Conservation (phyloP, 2,329 filamentous ascomycete genomes). For the Alternaria ethzedia region DNA sequence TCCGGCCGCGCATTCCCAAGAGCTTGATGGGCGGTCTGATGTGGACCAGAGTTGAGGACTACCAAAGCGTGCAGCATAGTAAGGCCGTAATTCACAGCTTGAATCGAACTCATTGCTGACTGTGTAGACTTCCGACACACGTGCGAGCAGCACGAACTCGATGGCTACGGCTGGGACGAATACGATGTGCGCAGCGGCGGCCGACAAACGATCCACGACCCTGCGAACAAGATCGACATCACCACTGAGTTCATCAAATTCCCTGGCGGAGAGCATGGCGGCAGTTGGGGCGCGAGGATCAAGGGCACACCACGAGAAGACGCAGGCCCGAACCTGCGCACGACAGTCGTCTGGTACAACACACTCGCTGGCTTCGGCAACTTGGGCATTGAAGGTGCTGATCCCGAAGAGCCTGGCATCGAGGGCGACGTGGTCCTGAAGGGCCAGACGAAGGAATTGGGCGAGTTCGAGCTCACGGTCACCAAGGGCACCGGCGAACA, state of each 20-base stretch:
- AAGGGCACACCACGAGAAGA: slow-evolving; percentile 79
- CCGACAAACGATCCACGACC: slow-evolving; percentile 88
- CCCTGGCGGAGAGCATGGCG: slow-evolving; percentile 81
- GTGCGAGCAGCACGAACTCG: slow-evolving; percentile 95
- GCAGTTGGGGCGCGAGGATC: slow-evolving; percentile 90
- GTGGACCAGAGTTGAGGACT: slow-evolving; percentile 87
- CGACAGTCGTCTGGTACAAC: slow-evolving; percentile 81
- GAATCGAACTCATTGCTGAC: slow-evolving; percentile 13
- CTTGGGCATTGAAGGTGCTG: slow-evolving; percentile 66
- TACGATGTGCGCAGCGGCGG: slow-evolving; percentile 91
- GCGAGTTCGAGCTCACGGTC: slow-evolving; percentile 78
- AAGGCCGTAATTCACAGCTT: slow-evolving; percentile 44
- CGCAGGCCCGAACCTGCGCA: slow-evolving; percentile 70
- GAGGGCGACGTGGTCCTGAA: slow-evolving; percentile 70
- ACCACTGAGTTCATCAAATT: slow-evolving; percentile 95
- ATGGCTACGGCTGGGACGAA: slow-evolving; percentile 96
- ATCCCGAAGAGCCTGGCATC: slow-evolving; percentile 54
- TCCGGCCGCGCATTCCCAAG: slow-evolving; percentile 80
- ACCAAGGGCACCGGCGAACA: slow-evolving; percentile 72
- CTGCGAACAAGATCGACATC: slow-evolving; percentile 84
- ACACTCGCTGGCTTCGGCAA: slow-evolving; percentile 77
- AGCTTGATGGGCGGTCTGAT: slow-evolving; percentile 83
- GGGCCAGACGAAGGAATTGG: slow-evolving; percentile 74
- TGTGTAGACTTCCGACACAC: slow-evolving; percentile 82
- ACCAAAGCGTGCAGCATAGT: slow-evolving; percentile 77